A percentile compares a stretch with the other conserved stretches of the same genome.
phyloP scores from a whole-genome alignment of 2,329 filamentous ascomycete species.

The Epichloe brachyelytri region DNA sequence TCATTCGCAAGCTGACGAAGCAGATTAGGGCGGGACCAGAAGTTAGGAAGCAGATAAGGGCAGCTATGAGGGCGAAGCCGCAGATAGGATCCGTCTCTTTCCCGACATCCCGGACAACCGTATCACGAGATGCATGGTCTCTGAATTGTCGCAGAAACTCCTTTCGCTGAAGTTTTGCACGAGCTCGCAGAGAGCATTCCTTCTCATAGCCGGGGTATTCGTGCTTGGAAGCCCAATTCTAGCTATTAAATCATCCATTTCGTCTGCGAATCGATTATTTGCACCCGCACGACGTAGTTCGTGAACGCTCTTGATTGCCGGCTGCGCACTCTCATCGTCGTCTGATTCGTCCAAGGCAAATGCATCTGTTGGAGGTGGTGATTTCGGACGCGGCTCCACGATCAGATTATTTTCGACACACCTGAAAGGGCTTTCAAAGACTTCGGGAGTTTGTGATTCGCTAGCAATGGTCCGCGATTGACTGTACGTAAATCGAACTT shows the following conservation, averaged over 20 bases:
- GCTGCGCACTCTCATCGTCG: constrained; percentile 28
- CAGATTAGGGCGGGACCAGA: constrained; percentile 47
- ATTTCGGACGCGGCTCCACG: constrained; percentile 11
- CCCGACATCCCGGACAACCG: constrained; percentile 49
- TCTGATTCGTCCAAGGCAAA: constrained; percentile 21
- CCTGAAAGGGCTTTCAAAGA: constrained; percentile 8
- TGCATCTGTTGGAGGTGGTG: constrained; percentile 12
- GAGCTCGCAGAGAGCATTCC: constrained; percentile 47
- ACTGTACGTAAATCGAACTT: constrained; percentile 24
- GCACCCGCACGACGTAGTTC: constrained; percentile 53
- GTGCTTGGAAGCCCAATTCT: constrained; percentile 40
- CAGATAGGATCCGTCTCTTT: constrained; percentile 47
- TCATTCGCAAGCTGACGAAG: constrained; percentile 43
- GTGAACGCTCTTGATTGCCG: constrained; percentile 49
- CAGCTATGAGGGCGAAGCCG: constrained; percentile 50
- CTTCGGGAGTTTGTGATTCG: constrained; percentile 15
- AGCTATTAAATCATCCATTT: constrained; percentile 50
- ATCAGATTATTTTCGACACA: constrained; percentile 8
- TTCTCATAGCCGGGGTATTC: constrained; percentile 37
- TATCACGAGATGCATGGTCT: constrained; percentile 58
- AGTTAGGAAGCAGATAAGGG: constrained; percentile 49
- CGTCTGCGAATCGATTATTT: constrained; percentile 52
- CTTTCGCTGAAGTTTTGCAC: constrained; percentile 45
- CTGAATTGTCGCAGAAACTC: constrained; percentile 57
- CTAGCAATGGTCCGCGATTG: constrained; percentile 18